Base-by-base conservation (phyloP, 139 green algal species). In the Haematococcus sp. region DNA sequence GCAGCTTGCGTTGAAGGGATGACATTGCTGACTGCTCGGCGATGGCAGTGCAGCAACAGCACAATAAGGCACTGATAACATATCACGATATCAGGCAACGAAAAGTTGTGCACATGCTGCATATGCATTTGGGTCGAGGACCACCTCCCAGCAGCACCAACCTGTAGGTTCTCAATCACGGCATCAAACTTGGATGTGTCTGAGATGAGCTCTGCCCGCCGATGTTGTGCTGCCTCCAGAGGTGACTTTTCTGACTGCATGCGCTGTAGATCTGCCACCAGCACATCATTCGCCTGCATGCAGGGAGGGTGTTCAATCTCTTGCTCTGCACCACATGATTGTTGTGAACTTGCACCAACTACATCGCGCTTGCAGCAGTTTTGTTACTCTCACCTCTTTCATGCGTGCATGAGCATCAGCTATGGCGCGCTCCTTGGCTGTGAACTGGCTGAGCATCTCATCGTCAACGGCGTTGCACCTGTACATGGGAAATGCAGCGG, bases 131-230 rank as follows among this genome's bases (percentile, higher is more conserved):
- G n/a, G n/a, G n/a, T n/a, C n/a, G n/a, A n/a, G n/a, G 40, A 7
- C 7, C 11, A 11, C 40, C 40, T 7, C 11, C 7, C 40, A 49
- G 40, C 31, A 25, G 19, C 19, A 0, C 76, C 1, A 9, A 85
- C 86, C 82, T 88, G 74, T 66, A 91, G 75, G 58, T 88, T 86
- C 40, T 88, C 82, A 44, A 94, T 81, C 54, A 92, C 83, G 59
- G 85, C 76, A 63, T 87, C 59, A 52, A 90, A 83, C 74, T 90
- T 90, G 31, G 76, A n/a, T 16, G 61, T 55, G 70, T 90, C 84
- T 19, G 51, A 19, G n/a, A 52, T 30, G 31, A 74, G 66, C 71
- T 86, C 81, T 17, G 68, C 60, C n/a, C 59, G 77, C 44, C 68
- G 35, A 60, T 71, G 51, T 30, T 85, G 76, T 2, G 89, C 89